These are phyloP conservation scores for Ustilaginoidea virens DNA, from an alignment of 2,329 filamentous ascomycete species.

Conservation along the genomic window DNA sequence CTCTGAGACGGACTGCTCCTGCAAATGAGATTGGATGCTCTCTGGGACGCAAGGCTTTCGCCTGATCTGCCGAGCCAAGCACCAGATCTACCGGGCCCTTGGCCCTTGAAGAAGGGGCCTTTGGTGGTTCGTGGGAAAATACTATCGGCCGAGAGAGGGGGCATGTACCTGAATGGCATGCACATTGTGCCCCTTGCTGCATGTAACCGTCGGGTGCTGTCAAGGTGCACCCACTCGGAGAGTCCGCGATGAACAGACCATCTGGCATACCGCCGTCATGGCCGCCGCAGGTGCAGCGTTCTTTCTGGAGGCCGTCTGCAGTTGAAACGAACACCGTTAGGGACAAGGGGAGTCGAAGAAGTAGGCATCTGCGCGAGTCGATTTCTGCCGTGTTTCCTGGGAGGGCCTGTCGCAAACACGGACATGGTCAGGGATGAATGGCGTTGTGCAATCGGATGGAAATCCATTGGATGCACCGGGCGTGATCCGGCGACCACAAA, in stretches of 20 bases:
- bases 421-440: slow-evolving; percentile 2
- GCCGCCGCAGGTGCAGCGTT: no score
- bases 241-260: slow-evolving; percentile 5
- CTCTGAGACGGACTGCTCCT: background rate
- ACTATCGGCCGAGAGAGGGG: slow-evolving; percentile 4
- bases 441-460: slow-evolving; percentile 4
- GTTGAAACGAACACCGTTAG: no score
- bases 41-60: background rate
- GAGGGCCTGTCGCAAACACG: slow-evolving; percentile 6
- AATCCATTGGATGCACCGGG: slow-evolving; percentile 2
- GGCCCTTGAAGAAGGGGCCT: background rate
- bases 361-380: slow-evolving; percentile 3
- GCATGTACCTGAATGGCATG: slow-evolving; percentile 1
- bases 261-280: background rate
- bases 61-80: slow-evolving; percentile 1
- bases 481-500: slow-evolving; percentile 3
- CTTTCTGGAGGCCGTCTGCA: no score
- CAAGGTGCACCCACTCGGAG: slow-evolving; percentile 1
- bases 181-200: slow-evolving; percentile 1
- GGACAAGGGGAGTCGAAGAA: no score
- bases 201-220: slow-evolving; percentile 1
- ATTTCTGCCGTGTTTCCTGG: slow-evolving; percentile 5
- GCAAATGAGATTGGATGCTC: background rate
- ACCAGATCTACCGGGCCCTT: slow-evolving; percentile 1
- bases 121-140: background rate